Base-by-base conservation (phyloP, 495 filamentous ascomycete species). In the Lophium mytilinum region DNA sequence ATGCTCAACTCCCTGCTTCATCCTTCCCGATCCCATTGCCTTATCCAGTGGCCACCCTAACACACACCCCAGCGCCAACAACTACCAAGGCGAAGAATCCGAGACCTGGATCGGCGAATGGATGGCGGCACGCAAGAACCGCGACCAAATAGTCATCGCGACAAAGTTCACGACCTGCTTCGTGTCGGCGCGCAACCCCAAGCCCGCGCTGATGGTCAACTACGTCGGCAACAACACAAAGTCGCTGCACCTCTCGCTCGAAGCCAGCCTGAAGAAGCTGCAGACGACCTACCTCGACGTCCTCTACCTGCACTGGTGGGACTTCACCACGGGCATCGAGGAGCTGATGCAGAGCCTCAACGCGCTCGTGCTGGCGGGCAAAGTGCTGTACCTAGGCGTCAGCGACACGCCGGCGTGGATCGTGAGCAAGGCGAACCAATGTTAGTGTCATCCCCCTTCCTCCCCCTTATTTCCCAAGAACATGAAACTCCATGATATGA, bases 51-150 rank as follows among this genome's bases (percentile, higher is more conserved):
- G n/a, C 19, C 19, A 4, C 47, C 2, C 49, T 18, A 58, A 21
- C 39, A 8, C 39, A 1, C 14, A 1, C 6, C 45, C 14, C 37
- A 63, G 60, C 17, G 19, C 65, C 1, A 65, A 65, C 50, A 62
- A 56, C 57, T 91, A 92, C 71, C 85, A 90, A 61, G 71, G 71
- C 54, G 86, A 82, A 61, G 73, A 89, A 56, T 85, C 83, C 10
- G 87, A 92, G 68, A 62, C 56, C 0, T 89, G 83, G 84, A 75
- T 93, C 52, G 87, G 88, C 21, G 87, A 90, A 56, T 90, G 87
- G 88, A 81, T 90, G 77, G 71, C 69, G 1, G 33, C 66, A 30
- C 71, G 76, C 19, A 66, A 68, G 1, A 75, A 74, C 35, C 76
- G 84, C 0, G 82, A 86, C 55, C 68, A 82, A 55, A 76, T 87